Conservation (phyloP, 352 stramenopile genomes). For the Pythium folliculosum region DNA sequence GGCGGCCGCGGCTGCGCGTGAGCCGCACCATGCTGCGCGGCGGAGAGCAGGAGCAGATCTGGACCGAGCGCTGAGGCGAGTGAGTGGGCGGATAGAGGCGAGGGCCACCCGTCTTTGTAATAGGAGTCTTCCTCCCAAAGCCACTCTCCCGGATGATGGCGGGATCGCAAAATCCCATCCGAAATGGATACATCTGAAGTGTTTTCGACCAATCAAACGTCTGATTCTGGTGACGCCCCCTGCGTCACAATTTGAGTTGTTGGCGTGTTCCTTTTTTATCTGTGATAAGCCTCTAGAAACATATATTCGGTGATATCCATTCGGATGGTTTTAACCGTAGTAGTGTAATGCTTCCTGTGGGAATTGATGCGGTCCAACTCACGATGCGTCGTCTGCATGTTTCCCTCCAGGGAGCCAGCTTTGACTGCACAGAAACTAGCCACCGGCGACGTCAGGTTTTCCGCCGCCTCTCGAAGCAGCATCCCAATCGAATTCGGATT, state of each 20-base stretch:
- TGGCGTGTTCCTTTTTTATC: conserved; percentile 16
- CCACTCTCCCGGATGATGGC: neutral
- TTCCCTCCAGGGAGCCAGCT: conserved; percentile 8
- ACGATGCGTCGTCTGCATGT: neutral
- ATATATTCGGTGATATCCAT: conserved; percentile 2
- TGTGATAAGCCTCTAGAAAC: conserved; percentile 7
- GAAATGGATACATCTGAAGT: conserved; percentile 23
- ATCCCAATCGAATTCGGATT: conserved; percentile 9
- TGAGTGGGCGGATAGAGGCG: neutral
- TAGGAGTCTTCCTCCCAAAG: neutral
- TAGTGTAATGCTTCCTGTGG: neutral
- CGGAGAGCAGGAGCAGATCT: neutral
- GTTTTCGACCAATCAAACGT: conserved; percentile 17
- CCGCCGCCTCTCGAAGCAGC: conserved; percentile 20
- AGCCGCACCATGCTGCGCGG: neutral
- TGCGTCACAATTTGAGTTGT: conserved; percentile 17
- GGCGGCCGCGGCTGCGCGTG: conserved; percentile 52
- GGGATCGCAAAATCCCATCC: conserved; percentile 2
- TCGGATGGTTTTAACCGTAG: neutral
- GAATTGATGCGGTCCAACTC: conserved; percentile 25
- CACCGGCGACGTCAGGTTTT: conserved; percentile 16
- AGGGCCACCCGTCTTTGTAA: too few species aligned
- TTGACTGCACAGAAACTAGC: conserved; percentile 22
- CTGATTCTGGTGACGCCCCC: conserved; percentile 12
- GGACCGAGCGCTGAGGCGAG: too few species aligned